A percentile compares a stretch with the other conserved stretches of the same genome.
phyloP scores from a whole-genome alignment of 352 stramenopile genomes.

The Poterioochromonas sp. region DNA sequence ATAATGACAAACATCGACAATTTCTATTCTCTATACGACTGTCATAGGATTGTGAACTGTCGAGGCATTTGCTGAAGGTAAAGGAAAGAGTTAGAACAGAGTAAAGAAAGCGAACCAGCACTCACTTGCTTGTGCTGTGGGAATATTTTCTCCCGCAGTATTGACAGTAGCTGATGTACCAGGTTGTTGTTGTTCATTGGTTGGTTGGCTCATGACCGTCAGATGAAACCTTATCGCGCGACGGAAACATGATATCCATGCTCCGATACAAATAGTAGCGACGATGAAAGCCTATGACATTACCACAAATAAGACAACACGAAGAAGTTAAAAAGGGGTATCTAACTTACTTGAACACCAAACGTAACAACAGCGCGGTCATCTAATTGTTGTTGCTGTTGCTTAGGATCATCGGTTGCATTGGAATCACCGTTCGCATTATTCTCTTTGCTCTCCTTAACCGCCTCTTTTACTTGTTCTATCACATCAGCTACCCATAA shows the following conservation, averaged over 20 bases:
- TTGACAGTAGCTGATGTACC: neutral
- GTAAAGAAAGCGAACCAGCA: no score
- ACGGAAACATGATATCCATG: neutral
- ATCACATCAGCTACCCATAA: conserved; percentile 19
- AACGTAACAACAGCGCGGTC: neutral
- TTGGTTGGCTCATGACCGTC: neutral
- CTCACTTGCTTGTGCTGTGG: neutral
- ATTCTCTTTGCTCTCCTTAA: neutral
- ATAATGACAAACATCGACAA: no score
- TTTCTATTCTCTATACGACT: no score
- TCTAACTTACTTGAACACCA: neutral
- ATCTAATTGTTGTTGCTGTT: neutral
- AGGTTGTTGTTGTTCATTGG: neutral
- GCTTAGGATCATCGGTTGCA: neutral
- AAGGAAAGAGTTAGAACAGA: no score
- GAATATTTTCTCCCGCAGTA: neutral
- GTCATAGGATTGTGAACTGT: no score
- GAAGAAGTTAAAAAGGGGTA: no score
- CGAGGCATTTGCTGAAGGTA: no score
- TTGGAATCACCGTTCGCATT: neutral
- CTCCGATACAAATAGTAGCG: neutral
- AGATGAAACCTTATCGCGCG: neutral
- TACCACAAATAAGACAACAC: neutral
- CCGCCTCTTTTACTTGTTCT: neutral
- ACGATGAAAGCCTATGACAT: conserved; percentile 7